Evolutionary conservation across 164 flowering plant species (phyloP).

Genomic region (Macadamia integrifolia): DNA sequence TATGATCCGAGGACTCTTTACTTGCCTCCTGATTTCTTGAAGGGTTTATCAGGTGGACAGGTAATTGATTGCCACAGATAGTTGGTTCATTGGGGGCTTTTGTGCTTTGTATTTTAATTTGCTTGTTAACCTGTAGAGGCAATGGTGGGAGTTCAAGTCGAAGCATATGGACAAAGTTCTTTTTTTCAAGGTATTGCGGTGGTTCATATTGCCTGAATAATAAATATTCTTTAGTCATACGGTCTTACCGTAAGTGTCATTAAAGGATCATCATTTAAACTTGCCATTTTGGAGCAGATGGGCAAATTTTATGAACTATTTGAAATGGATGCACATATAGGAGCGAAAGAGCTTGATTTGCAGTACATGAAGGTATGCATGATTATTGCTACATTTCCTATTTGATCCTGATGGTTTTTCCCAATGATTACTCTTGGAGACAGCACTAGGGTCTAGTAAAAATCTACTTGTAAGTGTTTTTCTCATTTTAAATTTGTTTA

Average conservation of each 20-base stretch:
- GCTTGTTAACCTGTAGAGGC: conserved; percentile 47
- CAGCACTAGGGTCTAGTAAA: too few species aligned
- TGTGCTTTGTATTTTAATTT: background rate
- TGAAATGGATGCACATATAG: conserved; percentile 99
- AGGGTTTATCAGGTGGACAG: conserved; percentile 81
- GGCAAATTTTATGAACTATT: conserved; percentile 95
- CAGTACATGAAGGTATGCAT: conserved; percentile 91
- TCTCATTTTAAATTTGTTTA: background rate
- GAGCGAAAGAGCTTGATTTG: conserved; percentile 84
- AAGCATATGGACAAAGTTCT: conserved; percentile 96
- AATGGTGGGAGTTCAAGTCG: conserved; percentile 99
- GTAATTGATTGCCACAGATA: conserved; percentile 29
- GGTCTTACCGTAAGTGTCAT: background rate
- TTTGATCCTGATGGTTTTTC: background rate
- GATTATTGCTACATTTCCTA: background rate
- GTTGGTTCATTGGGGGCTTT: background rate
- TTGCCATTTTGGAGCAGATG: conserved; percentile 54
- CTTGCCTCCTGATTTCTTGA: conserved; percentile 75
- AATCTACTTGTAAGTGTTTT: background rate
- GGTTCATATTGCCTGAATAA: background rate
- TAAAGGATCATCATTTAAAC: background rate
- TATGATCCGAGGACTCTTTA: conserved; percentile 85
- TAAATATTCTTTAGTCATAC: too few species aligned
- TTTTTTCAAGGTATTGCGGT: conserved; percentile 76
- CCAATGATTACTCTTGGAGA: too few species aligned